Evolutionary conservation across 768 basidiomycete species (phyloP).

Genomic region (Tricholoma sp.): DNA sequence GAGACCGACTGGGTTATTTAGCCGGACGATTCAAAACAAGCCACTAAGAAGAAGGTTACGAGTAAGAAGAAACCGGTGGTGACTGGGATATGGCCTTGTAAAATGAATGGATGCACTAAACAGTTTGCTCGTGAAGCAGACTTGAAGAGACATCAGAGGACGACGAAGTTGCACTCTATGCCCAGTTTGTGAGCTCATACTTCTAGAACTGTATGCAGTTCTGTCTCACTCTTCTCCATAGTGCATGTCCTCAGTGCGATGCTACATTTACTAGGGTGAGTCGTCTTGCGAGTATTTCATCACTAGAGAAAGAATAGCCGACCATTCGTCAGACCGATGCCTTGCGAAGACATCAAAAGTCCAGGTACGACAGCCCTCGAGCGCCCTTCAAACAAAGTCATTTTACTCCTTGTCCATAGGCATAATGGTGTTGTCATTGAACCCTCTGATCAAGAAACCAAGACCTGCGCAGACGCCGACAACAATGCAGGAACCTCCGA

Average conservation of each 20-base stretch:
- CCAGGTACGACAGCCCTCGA: slow-evolving; percentile 43
- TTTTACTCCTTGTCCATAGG: slow-evolving; percentile 25
- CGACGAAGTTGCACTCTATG: slow-evolving; percentile 70
- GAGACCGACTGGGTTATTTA: slow-evolving; percentile 11
- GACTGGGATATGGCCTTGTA: slow-evolving; percentile 70
- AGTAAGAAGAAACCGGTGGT: slow-evolving; percentile 43
- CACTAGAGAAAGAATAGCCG: slow-evolving; percentile 7
- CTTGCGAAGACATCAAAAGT: slow-evolving; percentile 74
- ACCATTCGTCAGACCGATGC: slow-evolving; percentile 61
- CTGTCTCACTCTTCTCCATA: slow-evolving; percentile 22
- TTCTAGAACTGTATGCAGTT: slow-evolving; percentile 3
- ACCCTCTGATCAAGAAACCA: slow-evolving; percentile 27
- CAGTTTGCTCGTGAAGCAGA: slow-evolving; percentile 81
- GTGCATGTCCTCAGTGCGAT: slow-evolving; percentile 75
- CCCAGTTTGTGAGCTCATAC: slow-evolving; percentile 57
- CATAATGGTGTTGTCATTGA: slow-evolving; percentile 68
- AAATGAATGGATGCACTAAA: slow-evolving; percentile 77
- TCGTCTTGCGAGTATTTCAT: slow-evolving; percentile 15
- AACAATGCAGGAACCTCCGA: slow-evolving; percentile 28
- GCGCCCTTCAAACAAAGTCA: not conserved
- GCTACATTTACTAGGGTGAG: slow-evolving; percentile 74
- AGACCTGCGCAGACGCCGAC: slow-evolving; percentile 26
- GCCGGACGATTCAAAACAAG: slow-evolving; percentile 25
- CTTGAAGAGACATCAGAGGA: slow-evolving; percentile 76
- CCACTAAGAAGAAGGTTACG: slow-evolving; percentile 17